Conservation (phyloP, 2,329 filamentous ascomycete species). For the Arthrobotrys conoides region DNA sequence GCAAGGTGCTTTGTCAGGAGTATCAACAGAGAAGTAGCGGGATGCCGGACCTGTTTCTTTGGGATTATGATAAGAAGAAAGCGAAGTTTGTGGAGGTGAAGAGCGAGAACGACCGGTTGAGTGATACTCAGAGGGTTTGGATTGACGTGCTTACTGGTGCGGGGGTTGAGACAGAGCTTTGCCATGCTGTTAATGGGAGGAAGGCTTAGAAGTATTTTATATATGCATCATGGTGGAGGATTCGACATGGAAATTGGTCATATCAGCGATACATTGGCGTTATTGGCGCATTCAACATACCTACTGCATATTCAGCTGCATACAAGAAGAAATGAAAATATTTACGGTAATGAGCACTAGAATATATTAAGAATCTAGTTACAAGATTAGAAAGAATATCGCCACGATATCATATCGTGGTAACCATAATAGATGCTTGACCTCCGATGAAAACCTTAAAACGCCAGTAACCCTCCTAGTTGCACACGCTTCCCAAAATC, state of each 20-base stretch:
- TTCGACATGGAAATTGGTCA: not conserved
- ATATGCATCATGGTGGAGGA: slow-evolving; percentile 17
- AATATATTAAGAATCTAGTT: not conserved
- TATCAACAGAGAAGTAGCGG: slow-evolving; percentile 88
- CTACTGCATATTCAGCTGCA: not conserved
- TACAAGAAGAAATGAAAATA: not conserved
- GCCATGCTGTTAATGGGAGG: slow-evolving; percentile 34
- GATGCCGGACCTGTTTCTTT: slow-evolving; percentile 92
- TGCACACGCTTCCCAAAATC: slow-evolving; percentile 19
- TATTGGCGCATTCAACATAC: not conserved
- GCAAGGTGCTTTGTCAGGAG: slow-evolving; percentile 94
- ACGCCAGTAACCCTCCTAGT: slow-evolving; percentile 40
- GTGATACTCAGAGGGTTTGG: slow-evolving; percentile 96
- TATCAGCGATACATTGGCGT: not conserved
- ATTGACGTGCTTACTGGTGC: slow-evolving; percentile 91
- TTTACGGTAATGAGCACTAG: not conserved
- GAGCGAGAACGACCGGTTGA: slow-evolving; percentile 90
- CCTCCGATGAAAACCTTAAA: slow-evolving; percentile 36
- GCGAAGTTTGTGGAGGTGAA: slow-evolving; percentile 72
- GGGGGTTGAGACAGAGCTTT: slow-evolving; percentile 85
- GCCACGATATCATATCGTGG: not conserved
- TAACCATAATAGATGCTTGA: slow-evolving; percentile 1
- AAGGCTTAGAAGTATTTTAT: slow-evolving; percentile 30
- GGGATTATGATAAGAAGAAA: slow-evolving; percentile 72
- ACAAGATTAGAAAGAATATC: slow-evolving; percentile 18